These are phyloP conservation scores for Bruguiera sexangula DNA, from an alignment of 345 rosid genomes.

Conservation along the genomic window DNA sequence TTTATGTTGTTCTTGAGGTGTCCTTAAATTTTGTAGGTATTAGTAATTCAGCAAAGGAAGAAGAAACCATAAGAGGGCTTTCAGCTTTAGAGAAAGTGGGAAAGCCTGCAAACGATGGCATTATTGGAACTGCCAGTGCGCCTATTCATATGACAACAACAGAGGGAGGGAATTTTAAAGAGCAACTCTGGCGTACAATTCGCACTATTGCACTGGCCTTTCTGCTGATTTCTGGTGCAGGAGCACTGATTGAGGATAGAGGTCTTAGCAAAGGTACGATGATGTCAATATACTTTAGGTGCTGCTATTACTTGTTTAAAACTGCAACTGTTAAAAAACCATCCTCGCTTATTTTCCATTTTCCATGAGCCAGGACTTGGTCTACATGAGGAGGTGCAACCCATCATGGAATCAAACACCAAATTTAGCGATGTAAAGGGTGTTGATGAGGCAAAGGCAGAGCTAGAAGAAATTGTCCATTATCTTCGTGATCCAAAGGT, in stretches of 20 bases:
- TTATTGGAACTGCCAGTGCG: slow-evolving; percentile 73
- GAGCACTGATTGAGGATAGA: slow-evolving; percentile 88
- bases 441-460: slow-evolving; percentile 96
- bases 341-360: not conserved
- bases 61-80: slow-evolving; percentile 54
- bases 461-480: slow-evolving; percentile 94
- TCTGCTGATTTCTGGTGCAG: slow-evolving; percentile 80
- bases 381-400: slow-evolving; percentile 92
- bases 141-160: slow-evolving; percentile 82
- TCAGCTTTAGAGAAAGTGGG: slow-evolving; percentile 68
- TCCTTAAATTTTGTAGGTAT: slow-evolving; percentile 44
- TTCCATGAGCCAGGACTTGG: slow-evolving; percentile 63
- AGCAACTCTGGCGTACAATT: slow-evolving; percentile 91
- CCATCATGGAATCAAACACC: slow-evolving; percentile 84
- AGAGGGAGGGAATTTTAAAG: slow-evolving; percentile 83
- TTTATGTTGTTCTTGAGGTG: not conserved
- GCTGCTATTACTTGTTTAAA: slow-evolving; percentile 12
- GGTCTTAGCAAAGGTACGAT: slow-evolving; percentile 83
- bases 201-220: slow-evolving; percentile 72
- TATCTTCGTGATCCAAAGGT: slow-evolving; percentile 99
- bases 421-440: slow-evolving; percentile 93
- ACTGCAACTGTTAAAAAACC: slow-evolving; percentile 1
- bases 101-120: slow-evolving; percentile 61
- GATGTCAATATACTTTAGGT: slow-evolving; percentile 1
- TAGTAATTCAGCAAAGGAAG: slow-evolving; percentile 45